phyloP scores from a whole-genome alignment of 2,329 filamentous ascomycete species.

The Scortechinia acanthostroma region DNA sequence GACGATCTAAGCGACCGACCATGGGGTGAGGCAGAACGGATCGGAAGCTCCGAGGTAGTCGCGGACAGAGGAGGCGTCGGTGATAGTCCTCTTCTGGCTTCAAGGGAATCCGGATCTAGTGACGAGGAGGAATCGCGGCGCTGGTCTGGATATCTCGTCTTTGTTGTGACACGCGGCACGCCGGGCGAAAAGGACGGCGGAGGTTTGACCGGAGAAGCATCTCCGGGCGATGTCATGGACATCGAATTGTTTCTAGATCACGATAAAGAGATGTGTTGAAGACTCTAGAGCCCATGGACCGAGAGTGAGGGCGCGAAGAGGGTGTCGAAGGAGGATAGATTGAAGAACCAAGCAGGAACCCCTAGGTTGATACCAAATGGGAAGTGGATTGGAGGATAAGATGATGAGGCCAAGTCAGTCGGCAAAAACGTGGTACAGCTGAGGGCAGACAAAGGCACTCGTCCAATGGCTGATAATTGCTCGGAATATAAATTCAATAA shows the following conservation, averaged over 20 bases:
- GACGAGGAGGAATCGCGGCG: not conserved
- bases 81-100: not conserved
- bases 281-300: not conserved
- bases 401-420: not conserved
- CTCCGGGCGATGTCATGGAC: constrained; percentile 3
- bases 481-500: no score
- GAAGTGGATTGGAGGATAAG: not conserved
- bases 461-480: no score
- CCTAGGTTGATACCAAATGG: not conserved
- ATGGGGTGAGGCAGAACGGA: not conserved
- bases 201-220: constrained; percentile 2
- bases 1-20: not conserved
- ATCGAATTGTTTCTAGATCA: not conserved
- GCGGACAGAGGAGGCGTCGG: not conserved
- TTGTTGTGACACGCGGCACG: not conserved
- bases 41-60: not conserved
- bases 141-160: not conserved
- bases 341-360: no score
- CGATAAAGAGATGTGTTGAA: not conserved
- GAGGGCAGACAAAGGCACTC: no score
- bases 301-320: not conserved
- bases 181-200: constrained; percentile 2
- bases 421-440: no score
- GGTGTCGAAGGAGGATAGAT: not conserved
- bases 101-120: not conserved